Conservation (phyloP, 768 basidiomycete genomes). For the Lactarius evosmus region DNA sequence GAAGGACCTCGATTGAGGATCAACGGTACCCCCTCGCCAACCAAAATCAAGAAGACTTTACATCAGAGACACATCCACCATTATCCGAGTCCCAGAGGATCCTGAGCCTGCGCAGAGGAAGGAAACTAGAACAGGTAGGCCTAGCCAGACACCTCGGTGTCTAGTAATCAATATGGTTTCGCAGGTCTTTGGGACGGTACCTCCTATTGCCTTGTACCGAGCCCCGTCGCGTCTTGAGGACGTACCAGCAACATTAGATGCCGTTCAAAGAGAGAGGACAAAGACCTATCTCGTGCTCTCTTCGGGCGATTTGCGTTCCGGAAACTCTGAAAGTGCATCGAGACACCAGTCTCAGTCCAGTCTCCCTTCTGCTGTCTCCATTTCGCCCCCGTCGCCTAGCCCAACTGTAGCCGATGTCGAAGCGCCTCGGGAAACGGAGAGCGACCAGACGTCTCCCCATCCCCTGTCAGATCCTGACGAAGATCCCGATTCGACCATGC, state of each 20-base stretch:
- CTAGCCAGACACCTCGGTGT: neutral
- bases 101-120: constrained; percentile 44
- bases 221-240: constrained; percentile 32
- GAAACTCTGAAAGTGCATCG: neutral
- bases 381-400: neutral
- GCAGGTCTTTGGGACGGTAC: constrained; percentile 51
- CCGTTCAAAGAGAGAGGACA: constrained; percentile 29
- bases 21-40: neutral
- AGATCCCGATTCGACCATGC: constrained; percentile 1
- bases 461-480: neutral
- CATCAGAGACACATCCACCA: neutral
- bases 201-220: constrained; percentile 43
- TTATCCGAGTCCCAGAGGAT: constrained; percentile 39
- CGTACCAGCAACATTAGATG: neutral
- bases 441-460: neutral
- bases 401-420: neutral
- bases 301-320: constrained; percentile 7
- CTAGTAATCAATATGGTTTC: neutral
- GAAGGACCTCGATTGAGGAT: constrained; percentile 9
- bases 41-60: constrained; percentile 13
- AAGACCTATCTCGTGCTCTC: constrained; percentile 27
- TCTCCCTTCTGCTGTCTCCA: constrained; percentile 17
- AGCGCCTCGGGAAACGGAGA: constrained; percentile 5
- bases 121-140: constrained; percentile 51
- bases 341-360: constrained; percentile 16